Base-by-base conservation (phyloP, 2,329 filamentous ascomycete species). In the Pestalotiopsis sp. region DNA sequence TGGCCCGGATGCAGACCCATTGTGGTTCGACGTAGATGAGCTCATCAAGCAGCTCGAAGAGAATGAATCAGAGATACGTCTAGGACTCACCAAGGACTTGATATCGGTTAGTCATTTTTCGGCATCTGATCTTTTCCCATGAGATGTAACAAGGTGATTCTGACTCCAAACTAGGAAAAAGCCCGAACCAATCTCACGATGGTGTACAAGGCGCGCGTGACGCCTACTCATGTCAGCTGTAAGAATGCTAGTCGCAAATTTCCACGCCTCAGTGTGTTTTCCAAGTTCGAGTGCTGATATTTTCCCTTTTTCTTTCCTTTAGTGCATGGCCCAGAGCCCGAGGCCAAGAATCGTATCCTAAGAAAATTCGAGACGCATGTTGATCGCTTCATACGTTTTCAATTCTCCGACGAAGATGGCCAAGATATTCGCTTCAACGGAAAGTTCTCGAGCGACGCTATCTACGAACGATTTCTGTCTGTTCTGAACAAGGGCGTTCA, bases 351-450 rank as follows among this genome's bases (percentile, higher is more conserved):
- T 74, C 84, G 91, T 4, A 88, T 95, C 3, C 80, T 95, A 17
- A 87, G 92, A n/a, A 88, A 88, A 71, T 93, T 90, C 71, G 78
- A 84, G 0, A 74, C 85, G 0, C 83, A 90, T 67, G 85, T 85
- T 1, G 87, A 92, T 60, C 84, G 86, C 72, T 94, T 94, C 72
- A 75, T 93, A 0, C 86, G 93, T 0, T 91, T 95, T 0, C 86
- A 89, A 6, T 94, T 96, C 73, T 85, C 85, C 38, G 93, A 96
- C 61, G 93, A 97, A 75, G 87, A 92, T 73, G 91, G 91, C 0
- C 83, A 89, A 27, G 85, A 87, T 20, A 76, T 96, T 0, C 83
- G 81, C 20, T 90, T 88, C 76, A 90, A 90, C 68, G 77, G 85
- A 1, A 82, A 78, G 4, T 77, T 83, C 1, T 85, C 84, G 1